Evolutionary conservation across 345 rosid genomes (phyloP).

Genomic region (Viola odorata): DNA sequence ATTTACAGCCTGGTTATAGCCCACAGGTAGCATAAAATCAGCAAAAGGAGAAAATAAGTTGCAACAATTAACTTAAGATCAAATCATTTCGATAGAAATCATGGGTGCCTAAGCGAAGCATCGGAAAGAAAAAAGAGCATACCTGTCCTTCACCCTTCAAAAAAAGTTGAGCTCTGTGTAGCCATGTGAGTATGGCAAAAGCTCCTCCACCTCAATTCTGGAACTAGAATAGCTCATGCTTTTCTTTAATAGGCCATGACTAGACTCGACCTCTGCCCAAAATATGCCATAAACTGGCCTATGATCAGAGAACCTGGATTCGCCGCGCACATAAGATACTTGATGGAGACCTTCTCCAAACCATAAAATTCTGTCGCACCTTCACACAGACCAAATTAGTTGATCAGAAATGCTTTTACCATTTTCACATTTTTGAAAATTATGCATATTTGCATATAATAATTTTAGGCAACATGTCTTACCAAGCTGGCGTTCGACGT

Average conservation of each 20-base stretch:
- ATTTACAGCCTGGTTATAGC: constrained; percentile 14
- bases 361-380: constrained; percentile 98
- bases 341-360: constrained; percentile 95
- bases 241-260: constrained; percentile 64
- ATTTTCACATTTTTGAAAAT: neutral
- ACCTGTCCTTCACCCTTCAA: constrained; percentile 31
- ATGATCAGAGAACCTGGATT: constrained; percentile 94
- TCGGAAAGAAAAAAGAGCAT: neutral
- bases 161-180: constrained; percentile 93
- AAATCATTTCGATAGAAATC: neutral
- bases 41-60: constrained; percentile 2
- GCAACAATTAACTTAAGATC: neutral
- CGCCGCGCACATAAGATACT: constrained; percentile 79
- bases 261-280: constrained; percentile 87
- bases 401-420: constrained; percentile 13
- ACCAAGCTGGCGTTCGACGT: constrained; percentile 99
- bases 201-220: constrained; percentile 87
- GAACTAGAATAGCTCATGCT: constrained; percentile 67
- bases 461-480: constrained; percentile 20
- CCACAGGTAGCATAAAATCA: no score
- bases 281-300: constrained; percentile 95
- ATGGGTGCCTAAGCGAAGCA: neutral
- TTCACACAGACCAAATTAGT: constrained; percentile 18
- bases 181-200: constrained; percentile 78
- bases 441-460: neutral